These are phyloP conservation scores for Helotiales sp. DNA, from an alignment of 2,329 filamentous ascomycete species.

Conservation along the genomic window DNA sequence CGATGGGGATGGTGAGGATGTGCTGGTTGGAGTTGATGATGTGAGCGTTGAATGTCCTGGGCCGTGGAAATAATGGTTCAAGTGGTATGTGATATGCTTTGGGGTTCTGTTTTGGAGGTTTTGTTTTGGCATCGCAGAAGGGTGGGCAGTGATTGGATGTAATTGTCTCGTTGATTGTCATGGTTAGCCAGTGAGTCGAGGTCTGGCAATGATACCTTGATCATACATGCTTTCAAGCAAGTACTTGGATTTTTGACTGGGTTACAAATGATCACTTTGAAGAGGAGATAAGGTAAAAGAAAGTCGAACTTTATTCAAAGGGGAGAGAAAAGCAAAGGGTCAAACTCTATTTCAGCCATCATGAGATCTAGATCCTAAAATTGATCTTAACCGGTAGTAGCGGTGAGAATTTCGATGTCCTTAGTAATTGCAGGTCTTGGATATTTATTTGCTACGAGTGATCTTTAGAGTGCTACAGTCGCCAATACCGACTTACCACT, in stretches of 20 bases:
- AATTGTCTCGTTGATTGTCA: background rate
- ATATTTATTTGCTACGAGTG: background rate
- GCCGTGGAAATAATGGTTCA: constrained; percentile 10
- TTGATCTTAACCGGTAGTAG: background rate
- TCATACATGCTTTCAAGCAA: background rate
- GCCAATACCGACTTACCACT: background rate
- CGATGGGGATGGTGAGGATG: background rate
- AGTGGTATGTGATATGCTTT: too few species aligned
- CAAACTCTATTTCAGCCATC: background rate
- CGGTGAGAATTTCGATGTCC: background rate
- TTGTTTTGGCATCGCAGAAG: background rate
- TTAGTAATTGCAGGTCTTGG: background rate
- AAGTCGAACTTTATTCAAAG: too few species aligned
- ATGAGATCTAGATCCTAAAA: background rate
- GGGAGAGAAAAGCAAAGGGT: background rate
- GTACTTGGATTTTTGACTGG: background rate
- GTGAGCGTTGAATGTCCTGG: background rate
- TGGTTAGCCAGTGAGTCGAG: background rate
- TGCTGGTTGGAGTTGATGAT: background rate
- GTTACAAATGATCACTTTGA: background rate
- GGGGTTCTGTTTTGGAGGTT: constrained; percentile 74
- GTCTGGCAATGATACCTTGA: background rate
- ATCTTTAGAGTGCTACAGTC: background rate
- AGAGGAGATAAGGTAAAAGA: too few species aligned
- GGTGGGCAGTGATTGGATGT: background rate